These are phyloP conservation scores for Hemisphaericaspora xylofermentans DNA, from an alignment of 1,139 yeast species.

Conservation along the genomic window DNA sequence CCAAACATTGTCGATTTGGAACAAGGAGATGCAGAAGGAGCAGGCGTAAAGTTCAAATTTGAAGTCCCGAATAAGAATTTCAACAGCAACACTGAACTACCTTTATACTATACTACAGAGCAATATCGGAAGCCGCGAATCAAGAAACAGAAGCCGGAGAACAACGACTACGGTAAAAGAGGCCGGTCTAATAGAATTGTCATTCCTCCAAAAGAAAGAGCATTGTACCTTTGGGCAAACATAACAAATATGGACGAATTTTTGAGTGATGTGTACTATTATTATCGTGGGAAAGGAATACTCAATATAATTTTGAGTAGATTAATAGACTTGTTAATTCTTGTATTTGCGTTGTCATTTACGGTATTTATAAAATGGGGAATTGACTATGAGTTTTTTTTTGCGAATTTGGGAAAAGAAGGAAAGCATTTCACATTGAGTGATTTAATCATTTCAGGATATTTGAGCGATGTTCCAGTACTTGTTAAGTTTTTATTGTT, in stretches of 20 bases:
- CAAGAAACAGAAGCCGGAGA: conserved; percentile 9
- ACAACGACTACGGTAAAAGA: conserved; percentile 17
- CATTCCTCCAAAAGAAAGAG: conserved; percentile 69
- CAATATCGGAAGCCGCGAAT: conserved; percentile 10
- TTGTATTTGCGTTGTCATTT: conserved; percentile 74
- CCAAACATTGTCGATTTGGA: conserved; percentile 5
- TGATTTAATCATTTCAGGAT: conserved; percentile 58
- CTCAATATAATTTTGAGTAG: conserved; percentile 69
- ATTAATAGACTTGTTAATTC: conserved; percentile 64
- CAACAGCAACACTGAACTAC: conserved; percentile 8
- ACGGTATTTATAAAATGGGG: conserved; percentile 84
- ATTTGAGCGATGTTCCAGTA: conserved; percentile 52
- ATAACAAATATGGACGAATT: conserved; percentile 88
- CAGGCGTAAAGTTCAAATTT: conserved; percentile 10
- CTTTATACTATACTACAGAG: conserved; percentile 8
- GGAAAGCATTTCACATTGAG: conserved; percentile 28
- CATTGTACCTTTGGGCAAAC: conserved; percentile 95
- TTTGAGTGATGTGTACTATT: conserved; percentile 76
- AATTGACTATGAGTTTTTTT: conserved; percentile 56
- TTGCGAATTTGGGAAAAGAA: conserved; percentile 21
- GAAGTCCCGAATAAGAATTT: conserved; percentile 9
- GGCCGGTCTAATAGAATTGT: conserved; percentile 19
- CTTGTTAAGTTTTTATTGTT: conserved; percentile 59
- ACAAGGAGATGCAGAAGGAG: not conserved
- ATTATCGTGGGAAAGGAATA: conserved; percentile 84